These are phyloP conservation scores for Saprolegnia parasitica DNA, from an alignment of 352 stramenopile species.

Conservation along the genomic window DNA sequence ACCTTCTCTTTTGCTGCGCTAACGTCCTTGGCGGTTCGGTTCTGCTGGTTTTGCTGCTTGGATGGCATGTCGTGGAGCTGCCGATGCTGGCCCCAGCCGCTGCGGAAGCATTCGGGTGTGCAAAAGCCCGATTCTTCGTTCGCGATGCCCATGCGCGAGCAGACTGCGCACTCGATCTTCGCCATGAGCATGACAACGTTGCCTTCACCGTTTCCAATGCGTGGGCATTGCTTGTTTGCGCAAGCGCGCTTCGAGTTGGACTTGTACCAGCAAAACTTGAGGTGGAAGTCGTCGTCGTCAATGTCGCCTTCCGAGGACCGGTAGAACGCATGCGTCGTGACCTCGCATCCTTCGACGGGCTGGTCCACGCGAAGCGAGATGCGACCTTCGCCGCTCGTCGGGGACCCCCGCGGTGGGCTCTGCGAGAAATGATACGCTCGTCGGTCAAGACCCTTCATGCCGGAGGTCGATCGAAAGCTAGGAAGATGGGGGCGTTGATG, in stretches of 20 bases:
- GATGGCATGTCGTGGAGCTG: conserved; percentile 46
- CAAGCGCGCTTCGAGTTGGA: conserved; percentile 52
- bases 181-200: conserved; percentile 68
- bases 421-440: conserved; percentile 16
- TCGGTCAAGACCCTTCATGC: neutral
- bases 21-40: neutral
- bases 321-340: conserved; percentile 78
- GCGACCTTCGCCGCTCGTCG: conserved; percentile 55
- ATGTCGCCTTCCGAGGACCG: conserved; percentile 62
- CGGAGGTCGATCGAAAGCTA: neutral
- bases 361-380: conserved; percentile 74
- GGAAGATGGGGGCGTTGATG: neutral
- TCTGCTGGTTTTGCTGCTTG: conserved; percentile 21
- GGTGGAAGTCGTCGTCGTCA: conserved; percentile 61
- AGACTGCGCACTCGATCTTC: conserved; percentile 68
- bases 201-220: conserved; percentile 42
- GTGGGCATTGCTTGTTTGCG: conserved; percentile 54
- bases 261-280: conserved; percentile 67
- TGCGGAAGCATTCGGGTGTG: conserved; percentile 57
- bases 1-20: neutral
- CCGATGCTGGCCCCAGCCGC: conserved; percentile 63
- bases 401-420: conserved; percentile 48
- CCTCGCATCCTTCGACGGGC: conserved; percentile 57
- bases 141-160: conserved; percentile 56
- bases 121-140: conserved; percentile 68